A percentile compares a stretch with the other conserved stretches of the same genome.
Conservation (phyloP, 2,329 filamentous ascomycete genomes). For the Gnomoniopsis sp. region DNA sequence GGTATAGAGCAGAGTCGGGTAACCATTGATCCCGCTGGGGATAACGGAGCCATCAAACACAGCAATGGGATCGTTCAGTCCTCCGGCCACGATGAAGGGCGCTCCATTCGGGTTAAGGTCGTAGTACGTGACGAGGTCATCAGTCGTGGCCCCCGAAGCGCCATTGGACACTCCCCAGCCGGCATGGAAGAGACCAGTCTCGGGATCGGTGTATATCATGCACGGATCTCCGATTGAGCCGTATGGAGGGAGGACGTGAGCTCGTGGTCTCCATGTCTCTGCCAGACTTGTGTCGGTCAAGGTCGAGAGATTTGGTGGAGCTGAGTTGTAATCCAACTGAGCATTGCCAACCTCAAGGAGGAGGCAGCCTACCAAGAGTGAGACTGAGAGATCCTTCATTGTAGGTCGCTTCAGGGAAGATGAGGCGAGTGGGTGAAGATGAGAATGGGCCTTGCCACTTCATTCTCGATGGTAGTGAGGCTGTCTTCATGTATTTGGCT, state of each 20-base stretch:
- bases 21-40: slow-evolving; percentile 38
- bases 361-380: too few species aligned
- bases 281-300: slow-evolving; percentile 33
- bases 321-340: slow-evolving; percentile 29
- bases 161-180: slow-evolving; percentile 37
- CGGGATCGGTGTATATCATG: slow-evolving; percentile 42
- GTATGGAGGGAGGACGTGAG: slow-evolving; percentile 36
- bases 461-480: too few species aligned
- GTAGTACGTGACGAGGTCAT: slow-evolving; percentile 34
- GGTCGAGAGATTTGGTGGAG: slow-evolving; percentile 37
- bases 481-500: too few species aligned
- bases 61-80: slow-evolving; percentile 35
- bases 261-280: slow-evolving; percentile 29
- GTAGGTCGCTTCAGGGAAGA: too few species aligned
- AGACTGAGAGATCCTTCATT: too few species aligned
- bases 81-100: slow-evolving; percentile 24
- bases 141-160: slow-evolving; percentile 35
- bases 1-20: slow-evolving; percentile 41
- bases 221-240: slow-evolving; percentile 41
- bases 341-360: too few species aligned
- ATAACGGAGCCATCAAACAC: slow-evolving; percentile 45
- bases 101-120: slow-evolving; percentile 37
- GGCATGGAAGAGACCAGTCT: slow-evolving; percentile 40
- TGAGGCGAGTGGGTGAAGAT: too few species aligned
- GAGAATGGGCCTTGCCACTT: too few species aligned